phyloP scores from a whole-genome alignment of 179 eudicot genomes.

The Silene coronaria region DNA sequence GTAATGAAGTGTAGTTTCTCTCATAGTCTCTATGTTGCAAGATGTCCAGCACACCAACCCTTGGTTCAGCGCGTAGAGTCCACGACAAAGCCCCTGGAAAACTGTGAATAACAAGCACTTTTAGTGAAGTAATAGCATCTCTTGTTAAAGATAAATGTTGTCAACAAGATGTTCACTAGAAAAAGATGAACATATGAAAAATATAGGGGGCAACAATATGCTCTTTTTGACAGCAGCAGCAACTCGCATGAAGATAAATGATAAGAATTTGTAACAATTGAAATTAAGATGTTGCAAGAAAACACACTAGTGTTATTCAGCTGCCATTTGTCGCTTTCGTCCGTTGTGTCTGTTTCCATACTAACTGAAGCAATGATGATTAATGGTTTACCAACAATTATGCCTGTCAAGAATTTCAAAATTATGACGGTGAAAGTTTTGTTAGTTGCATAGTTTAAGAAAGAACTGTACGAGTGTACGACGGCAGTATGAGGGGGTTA shows the following conservation, averaged over 20 bases:
- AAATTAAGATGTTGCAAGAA: slow-evolving; percentile 20
- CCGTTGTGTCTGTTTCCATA: slow-evolving; percentile 36
- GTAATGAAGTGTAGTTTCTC: slow-evolving; percentile 48
- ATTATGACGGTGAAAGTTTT: not conserved
- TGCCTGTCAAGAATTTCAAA: slow-evolving; percentile 37
- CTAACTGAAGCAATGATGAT: slow-evolving; percentile 54
- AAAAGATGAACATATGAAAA: not conserved
- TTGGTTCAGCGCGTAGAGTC: slow-evolving; percentile 59
- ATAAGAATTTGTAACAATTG: slow-evolving; percentile 9
- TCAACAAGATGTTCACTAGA: slow-evolving; percentile 3
- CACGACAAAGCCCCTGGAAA: slow-evolving; percentile 61
- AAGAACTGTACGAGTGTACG: slow-evolving; percentile 1
- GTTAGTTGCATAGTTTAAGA: not conserved
- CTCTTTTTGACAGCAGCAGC: slow-evolving; percentile 1
- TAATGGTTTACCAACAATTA: slow-evolving; percentile 53
- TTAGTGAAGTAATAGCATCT: slow-evolving; percentile 17
- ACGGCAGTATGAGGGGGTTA: not conserved
- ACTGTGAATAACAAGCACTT: slow-evolving; percentile 39
- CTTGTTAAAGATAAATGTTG: not conserved
- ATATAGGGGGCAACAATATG: not conserved
- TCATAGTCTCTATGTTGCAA: slow-evolving; percentile 60
- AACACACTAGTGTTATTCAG: slow-evolving; percentile 50
- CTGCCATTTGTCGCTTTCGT: slow-evolving; percentile 48
- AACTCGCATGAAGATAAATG: slow-evolving; percentile 8
- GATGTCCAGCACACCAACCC: slow-evolving; percentile 72